Evolutionary conservation across 176 grass and related monocot species (phyloP), one percentile per base, ranked within the genome.

Genomic region (Cocos nucifera): DNA sequence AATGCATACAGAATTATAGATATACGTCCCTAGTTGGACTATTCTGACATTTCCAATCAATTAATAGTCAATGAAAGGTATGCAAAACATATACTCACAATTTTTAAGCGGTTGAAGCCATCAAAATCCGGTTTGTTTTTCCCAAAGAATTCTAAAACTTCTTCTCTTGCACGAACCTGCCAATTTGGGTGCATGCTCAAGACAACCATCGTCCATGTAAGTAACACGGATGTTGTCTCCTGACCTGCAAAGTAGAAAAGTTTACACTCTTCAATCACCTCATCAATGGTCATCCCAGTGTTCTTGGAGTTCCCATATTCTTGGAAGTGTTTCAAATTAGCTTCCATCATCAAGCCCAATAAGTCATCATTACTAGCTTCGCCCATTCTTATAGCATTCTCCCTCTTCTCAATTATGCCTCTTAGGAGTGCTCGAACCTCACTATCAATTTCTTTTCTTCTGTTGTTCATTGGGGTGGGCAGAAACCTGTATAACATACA

Each of bases 181-280:
- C 89, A 94, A 32, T 58, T 67, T 0, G 80, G 80, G 60, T 94
- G 80, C 56, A 88, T 26, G 70, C 80, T 74, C 4, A 94, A 59
- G 4, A 56, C 7, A 4, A 88, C 23, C 66, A 88, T 53, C 0
- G 84, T 77, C 89, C 84, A 82, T 0, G 89, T 94, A 1, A 88
- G 78, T 16, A 81, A 56, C 14, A 66, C 67, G 0, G 81, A 58
- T 0, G 84, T 88, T 20, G 89, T 94, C 27, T 94, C 89, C 56
- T 88, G 79, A 0, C 84, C 89, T 2, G 89, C 81, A 68, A 88
- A 79, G 78, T 88, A 95, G 72, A 95, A 95, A 5, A 95, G 69
- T 75, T 88, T 95, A 15, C 82, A 72, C 67, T 95, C 84, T 5
- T 77, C 71, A 44, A 88, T 85, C 16, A 88, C 71, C 9, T 95